Percentiles rank a stretch among this genome's conserved stretches.
Evolutionary conservation across 495 filamentous ascomycete species (phyloP).

Genomic region (Staphylotrichum tortipilum): DNA sequence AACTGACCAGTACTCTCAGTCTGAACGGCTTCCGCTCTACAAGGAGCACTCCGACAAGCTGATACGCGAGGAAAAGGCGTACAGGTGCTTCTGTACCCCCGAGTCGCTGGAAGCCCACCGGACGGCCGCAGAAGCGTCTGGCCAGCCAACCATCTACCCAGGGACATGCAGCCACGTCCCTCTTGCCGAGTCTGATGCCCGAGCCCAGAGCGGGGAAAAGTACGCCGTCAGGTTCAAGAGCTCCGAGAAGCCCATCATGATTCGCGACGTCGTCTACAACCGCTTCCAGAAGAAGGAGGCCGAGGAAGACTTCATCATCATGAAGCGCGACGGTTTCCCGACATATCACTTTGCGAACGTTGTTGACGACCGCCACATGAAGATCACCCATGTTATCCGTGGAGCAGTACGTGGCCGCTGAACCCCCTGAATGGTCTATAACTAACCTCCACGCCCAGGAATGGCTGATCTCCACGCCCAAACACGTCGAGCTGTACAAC

Average conservation of each 20-base stretch:
- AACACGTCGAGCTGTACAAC: slow-evolving; percentile 77
- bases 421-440: not conserved
- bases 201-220: slow-evolving; percentile 57
- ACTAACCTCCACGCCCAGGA: slow-evolving; percentile 38
- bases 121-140: slow-evolving; percentile 46
- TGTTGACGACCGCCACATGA: slow-evolving; percentile 88
- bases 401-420: slow-evolving; percentile 51
- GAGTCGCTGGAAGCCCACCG: slow-evolving; percentile 60
- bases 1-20: slow-evolving; percentile 43
- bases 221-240: slow-evolving; percentile 70
- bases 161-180: slow-evolving; percentile 63
- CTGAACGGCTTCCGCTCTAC: slow-evolving; percentile 71
- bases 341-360: slow-evolving; percentile 98
- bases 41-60: slow-evolving; percentile 61
- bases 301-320: slow-evolving; percentile 58
- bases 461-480: slow-evolving; percentile 91
- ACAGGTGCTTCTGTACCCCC: slow-evolving; percentile 84
- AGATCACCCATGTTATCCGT: slow-evolving; percentile 90
- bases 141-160: slow-evolving; percentile 64
- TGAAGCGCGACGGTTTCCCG: slow-evolving; percentile 84
- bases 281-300: slow-evolving; percentile 37
- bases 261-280: slow-evolving; percentile 71
- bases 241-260: slow-evolving; percentile 47
- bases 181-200: slow-evolving; percentile 55
- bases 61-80: slow-evolving; percentile 62